Conservation (phyloP, 805 yeast species). For the Peterozyma xylosa region DNA sequence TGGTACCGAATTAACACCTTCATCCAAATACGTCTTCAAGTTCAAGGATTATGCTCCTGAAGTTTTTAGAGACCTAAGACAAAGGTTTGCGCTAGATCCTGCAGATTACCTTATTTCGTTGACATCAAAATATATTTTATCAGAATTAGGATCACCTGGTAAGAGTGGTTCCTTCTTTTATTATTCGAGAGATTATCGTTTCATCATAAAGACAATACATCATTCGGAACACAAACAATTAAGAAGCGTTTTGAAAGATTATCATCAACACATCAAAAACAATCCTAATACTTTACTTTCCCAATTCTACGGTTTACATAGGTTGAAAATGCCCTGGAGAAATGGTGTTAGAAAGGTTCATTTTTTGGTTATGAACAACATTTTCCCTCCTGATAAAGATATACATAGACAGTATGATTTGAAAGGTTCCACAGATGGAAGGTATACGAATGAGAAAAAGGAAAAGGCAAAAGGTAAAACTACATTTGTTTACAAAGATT, state of each 20-base stretch:
- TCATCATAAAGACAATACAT: conserved; percentile 93
- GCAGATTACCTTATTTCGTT: conserved; percentile 91
- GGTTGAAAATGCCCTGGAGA: conserved; percentile 81
- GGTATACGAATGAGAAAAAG: conserved; percentile 39
- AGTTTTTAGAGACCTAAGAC: conserved; percentile 81
- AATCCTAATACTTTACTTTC: conserved; percentile 87
- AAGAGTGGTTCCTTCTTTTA: conserved; percentile 95
- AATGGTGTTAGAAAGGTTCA: conserved; percentile 64
- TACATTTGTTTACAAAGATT: conserved; percentile 64
- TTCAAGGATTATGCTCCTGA: conserved; percentile 95
- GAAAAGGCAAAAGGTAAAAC: conserved; percentile 21
- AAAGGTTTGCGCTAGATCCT: conserved; percentile 81
- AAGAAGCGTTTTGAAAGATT: conserved; percentile 63
- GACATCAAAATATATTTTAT: conserved; percentile 86
- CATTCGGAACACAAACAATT: conserved; percentile 86
- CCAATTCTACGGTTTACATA: conserved; percentile 94
- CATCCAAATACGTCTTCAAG: conserved; percentile 91
- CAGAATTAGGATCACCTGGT: conserved; percentile 93
- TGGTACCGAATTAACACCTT: conserved; percentile 87
- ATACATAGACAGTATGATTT: conserved; percentile 82
- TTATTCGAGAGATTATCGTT: conserved; percentile 87
- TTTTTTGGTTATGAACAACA: conserved; percentile 92
- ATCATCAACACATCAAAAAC: conserved; percentile 69
- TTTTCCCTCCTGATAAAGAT: conserved; percentile 89
- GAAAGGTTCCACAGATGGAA: conserved; percentile 88